Evolutionary conservation across 2,329 filamentous ascomycete genomes (phyloP).

Genomic region (Aureobasidium melanogenum): DNA sequence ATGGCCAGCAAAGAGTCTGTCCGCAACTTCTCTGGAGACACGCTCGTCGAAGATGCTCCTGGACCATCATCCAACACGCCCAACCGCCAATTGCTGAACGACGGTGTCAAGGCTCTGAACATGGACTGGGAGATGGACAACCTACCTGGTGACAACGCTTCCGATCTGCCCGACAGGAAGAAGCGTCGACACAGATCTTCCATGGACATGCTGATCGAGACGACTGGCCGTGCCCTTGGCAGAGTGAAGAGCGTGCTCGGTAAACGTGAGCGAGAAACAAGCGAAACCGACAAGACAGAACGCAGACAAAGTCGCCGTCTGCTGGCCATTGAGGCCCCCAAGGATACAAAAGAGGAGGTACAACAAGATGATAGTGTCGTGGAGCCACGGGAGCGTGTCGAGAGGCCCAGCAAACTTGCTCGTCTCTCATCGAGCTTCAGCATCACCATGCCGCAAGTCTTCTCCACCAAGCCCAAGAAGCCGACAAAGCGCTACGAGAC

Average conservation of each 20-base stretch:
- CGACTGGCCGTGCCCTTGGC: constrained; percentile 5
- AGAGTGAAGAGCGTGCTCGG: constrained; percentile 22
- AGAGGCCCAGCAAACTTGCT: constrained; percentile 13
- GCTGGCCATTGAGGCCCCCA: neutral
- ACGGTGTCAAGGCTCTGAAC: constrained; percentile 41
- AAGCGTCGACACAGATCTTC: constrained; percentile 8
- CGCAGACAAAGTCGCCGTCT: constrained; percentile 12
- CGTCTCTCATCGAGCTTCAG: constrained; percentile 10
- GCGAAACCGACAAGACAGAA: constrained; percentile 22
- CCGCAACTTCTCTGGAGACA: constrained; percentile 32
- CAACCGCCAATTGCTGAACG: constrained; percentile 22
- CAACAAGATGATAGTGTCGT: neutral
- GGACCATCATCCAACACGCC: constrained; percentile 16
- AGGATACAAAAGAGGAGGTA: constrained; percentile 2
- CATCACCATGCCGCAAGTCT: constrained; percentile 1
- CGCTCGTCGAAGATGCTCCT: constrained; percentile 24
- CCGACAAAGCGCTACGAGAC: constrained; percentile 66
- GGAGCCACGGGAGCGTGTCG: constrained; percentile 3
- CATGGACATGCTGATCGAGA: constrained; percentile 13
- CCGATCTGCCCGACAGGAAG: constrained; percentile 3
- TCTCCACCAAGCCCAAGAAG: constrained; percentile 22
- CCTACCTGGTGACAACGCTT: constrained; percentile 4
- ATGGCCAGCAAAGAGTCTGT: constrained; percentile 12
- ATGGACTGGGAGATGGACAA: constrained; percentile 25
- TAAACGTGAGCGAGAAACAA: constrained; percentile 27